These are phyloP conservation scores for Scutellaria baicalensis DNA, from an alignment of 257 asterid species.

Conservation along the genomic window DNA sequence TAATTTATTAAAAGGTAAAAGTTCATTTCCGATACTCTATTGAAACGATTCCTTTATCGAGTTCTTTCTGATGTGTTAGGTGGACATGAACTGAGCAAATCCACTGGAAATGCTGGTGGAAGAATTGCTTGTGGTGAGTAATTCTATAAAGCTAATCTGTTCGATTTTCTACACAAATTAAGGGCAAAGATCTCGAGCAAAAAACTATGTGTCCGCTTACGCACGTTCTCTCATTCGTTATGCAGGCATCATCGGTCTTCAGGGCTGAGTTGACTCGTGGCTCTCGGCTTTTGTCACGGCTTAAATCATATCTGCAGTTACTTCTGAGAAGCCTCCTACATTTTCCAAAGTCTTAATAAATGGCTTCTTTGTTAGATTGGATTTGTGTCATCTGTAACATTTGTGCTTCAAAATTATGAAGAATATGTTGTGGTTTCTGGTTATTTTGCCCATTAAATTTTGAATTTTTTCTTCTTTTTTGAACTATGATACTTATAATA, in stretches of 20 bases:
- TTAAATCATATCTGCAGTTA: not conserved
- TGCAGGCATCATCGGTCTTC: conserved; percentile 93
- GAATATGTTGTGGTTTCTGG: not conserved
- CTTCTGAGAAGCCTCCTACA: not conserved
- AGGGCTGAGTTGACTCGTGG: conserved; percentile 43
- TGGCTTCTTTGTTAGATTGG: conserved; percentile 8
- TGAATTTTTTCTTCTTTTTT: not conserved
- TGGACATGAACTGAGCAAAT: conserved; percentile 92
- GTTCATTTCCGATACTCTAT: not conserved
- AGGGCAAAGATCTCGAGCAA: too few species aligned
- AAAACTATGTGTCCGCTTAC: too few species aligned
- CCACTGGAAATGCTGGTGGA: conserved; percentile 99
- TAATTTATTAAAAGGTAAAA: not conserved
- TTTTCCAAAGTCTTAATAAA: conserved; percentile 18
- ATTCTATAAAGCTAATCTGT: too few species aligned
- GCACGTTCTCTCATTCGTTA: not conserved
- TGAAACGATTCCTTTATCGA: not conserved
- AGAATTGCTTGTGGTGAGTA: conserved; percentile 89
- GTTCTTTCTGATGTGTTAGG: conserved; percentile 49
- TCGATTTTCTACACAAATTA: too few species aligned
- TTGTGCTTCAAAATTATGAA: not conserved
- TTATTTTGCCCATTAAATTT: not conserved
- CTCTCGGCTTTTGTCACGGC: not conserved
- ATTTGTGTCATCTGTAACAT: conserved; percentile 1
- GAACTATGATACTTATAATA: too few species aligned